Conservation (phyloP, 2,329 filamentous ascomycete genomes). For the Bertia moriformis region DNA sequence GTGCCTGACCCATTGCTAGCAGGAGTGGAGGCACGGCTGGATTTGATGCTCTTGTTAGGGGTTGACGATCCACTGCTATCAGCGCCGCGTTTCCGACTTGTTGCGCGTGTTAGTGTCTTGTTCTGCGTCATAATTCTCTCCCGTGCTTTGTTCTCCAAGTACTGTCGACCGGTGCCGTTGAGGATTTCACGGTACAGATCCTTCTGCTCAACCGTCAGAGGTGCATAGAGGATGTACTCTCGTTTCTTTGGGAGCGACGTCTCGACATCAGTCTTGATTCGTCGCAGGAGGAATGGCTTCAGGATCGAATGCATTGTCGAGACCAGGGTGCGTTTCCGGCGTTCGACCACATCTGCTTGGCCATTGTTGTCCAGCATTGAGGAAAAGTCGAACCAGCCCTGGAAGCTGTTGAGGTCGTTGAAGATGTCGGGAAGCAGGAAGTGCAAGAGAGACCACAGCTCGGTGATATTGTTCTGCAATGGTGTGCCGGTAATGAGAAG, state of each 20-base stretch:
- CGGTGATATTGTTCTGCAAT: conserved; percentile 85
- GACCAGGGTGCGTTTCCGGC: conserved; percentile 62
- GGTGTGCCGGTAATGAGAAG: conserved; percentile 90
- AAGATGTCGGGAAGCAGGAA: conserved; percentile 90
- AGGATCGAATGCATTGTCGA: conserved; percentile 85
- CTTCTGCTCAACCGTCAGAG: conserved; percentile 77
- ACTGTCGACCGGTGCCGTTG: conserved; percentile 49
- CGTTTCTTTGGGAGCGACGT: conserved; percentile 85
- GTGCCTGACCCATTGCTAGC: conserved; percentile 22
- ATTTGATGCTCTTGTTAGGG: conserved; percentile 53
- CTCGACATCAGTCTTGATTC: conserved; percentile 88
- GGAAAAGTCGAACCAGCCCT: conserved; percentile 94
- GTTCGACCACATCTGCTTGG: conserved; percentile 64
- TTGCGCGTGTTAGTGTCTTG: neutral
- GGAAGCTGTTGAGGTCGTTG: conserved; percentile 81
- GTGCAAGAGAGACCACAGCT: conserved; percentile 87
- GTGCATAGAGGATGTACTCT: conserved; percentile 89
- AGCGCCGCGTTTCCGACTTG: neutral
- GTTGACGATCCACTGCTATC: neutral
- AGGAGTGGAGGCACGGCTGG: conserved; percentile 64
- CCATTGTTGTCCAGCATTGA: conserved; percentile 72
- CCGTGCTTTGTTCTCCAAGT: conserved; percentile 66
- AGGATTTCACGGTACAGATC: conserved; percentile 64
- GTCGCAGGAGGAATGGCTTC: conserved; percentile 74
- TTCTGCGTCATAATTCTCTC: conserved; percentile 23